Percentiles rank a stretch among this genome's conserved stretches.
Conservation (phyloP, 139 green algal species). For the Penium margaritaceum region DNA sequence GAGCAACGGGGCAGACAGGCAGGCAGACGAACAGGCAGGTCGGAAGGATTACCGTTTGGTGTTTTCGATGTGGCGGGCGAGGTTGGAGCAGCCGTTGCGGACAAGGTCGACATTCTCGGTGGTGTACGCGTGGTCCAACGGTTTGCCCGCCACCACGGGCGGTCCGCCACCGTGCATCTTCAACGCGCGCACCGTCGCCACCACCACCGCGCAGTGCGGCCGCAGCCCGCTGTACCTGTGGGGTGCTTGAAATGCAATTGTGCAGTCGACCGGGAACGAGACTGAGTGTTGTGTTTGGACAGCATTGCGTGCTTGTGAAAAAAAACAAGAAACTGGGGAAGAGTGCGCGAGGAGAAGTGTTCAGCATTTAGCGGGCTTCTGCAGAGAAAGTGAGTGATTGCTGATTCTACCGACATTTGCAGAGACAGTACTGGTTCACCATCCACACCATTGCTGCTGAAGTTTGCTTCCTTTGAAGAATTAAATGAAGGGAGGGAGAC, state of each 20-base stretch:
- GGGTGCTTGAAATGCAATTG: too few species aligned
- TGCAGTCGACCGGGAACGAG: slow-evolving; percentile 2
- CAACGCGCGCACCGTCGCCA: slow-evolving; percentile 88
- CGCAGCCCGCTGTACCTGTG: slow-evolving; percentile 58
- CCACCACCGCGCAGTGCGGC: slow-evolving; percentile 74
- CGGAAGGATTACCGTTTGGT: slow-evolving; percentile 66
- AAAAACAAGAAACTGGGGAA: background rate
- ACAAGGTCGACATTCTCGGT: slow-evolving; percentile 82
- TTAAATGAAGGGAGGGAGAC: too few species aligned
- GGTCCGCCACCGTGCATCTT: slow-evolving; percentile 69
- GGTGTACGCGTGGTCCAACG: slow-evolving; percentile 83
- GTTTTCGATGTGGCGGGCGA: slow-evolving; percentile 81
- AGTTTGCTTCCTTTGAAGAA: too few species aligned
- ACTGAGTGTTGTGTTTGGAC: background rate
- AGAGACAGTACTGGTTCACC: too few species aligned
- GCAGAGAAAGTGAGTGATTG: too few species aligned
- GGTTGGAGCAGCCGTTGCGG: slow-evolving; percentile 39
- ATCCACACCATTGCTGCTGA: too few species aligned
- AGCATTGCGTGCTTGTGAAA: too few species aligned
- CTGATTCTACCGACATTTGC: too few species aligned
- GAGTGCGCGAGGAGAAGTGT: background rate
- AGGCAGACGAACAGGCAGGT: too few species aligned
- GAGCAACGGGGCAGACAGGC: too few species aligned
- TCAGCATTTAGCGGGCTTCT: too few species aligned
- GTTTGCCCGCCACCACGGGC: slow-evolving; percentile 59